Evolutionary conservation across 805 yeast species (phyloP), one percentile per base, ranked within the genome.

Genomic region (Teunomyces kruisii): DNA sequence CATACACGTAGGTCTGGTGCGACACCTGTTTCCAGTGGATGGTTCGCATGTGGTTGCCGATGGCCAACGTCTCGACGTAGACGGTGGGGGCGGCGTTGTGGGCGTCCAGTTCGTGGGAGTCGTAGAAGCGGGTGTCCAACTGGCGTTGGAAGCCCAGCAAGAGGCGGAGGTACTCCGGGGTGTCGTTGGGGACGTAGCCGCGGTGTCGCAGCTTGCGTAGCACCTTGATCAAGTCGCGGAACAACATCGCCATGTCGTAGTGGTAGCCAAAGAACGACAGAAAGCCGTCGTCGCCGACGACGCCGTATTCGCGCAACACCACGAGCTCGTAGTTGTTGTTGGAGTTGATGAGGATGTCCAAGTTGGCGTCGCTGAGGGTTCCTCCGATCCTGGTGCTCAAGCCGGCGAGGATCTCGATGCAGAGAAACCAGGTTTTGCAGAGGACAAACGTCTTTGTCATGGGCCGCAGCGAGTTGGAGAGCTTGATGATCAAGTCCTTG

Each of bases 351-450:
- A 70, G 54, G 15, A 54, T 44, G 44, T 69, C 72, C 7, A 80
- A 52, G 41, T 79, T 83, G 8, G 64, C 70, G 28, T 71, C 73
- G 31, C 67, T 59, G 16, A 79, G 51, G 0, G 84, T 78, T 3
- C 86, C 86, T 9, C 86, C 86, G 28, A 59, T 53, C 8, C 75
- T 72, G 15, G 80, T 74, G n/a, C 79, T 72, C 28, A 78, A 48
- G 0, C 80, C 83, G 0, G 86, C 85, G 32, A 81, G 58, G 1
- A 78, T 59, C 54, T 81, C 86, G 50, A 80, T 71, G 2, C 75
- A 64, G 3, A 72, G 59, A 55, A 74, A 81, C 86, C 86, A 81
- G 39, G 67, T 61, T 42, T 76, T 74, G 56, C 86, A 81, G 50
- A 81, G 71, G 1, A 80, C 61, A 29, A 80, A 54, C 0, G 74